Conservation (phyloP, 768 basidiomycete species). For the Suillus ampliporus region DNA sequence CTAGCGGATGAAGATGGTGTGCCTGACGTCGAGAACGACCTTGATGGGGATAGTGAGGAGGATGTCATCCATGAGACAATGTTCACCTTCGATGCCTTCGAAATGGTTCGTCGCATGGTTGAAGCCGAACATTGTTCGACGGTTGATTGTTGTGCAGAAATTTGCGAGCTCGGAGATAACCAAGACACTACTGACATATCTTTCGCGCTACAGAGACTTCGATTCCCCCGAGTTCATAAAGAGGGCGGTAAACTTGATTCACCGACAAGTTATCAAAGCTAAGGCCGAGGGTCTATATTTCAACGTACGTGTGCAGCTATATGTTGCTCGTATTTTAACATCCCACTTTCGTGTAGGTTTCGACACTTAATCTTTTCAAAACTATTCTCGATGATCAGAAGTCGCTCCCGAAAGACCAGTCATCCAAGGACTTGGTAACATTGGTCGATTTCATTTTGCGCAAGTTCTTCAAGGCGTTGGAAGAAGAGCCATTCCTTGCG, state of each 20-base stretch:
- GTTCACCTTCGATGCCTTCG: conserved; percentile 92
- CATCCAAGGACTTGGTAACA: conserved; percentile 81
- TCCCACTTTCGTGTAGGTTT: conserved; percentile 62
- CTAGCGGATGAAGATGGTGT: conserved; percentile 63
- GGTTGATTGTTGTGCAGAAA: conserved; percentile 57
- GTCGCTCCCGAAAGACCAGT: conserved; percentile 76
- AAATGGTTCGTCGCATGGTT: conserved; percentile 63
- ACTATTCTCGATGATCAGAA: conserved; percentile 81
- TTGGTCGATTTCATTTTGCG: conserved; percentile 88
- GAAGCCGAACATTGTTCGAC: conserved; percentile 23
- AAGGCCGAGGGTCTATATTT: conserved; percentile 97
- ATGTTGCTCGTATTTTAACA: not conserved
- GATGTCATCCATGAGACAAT: conserved; percentile 80
- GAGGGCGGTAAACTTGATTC: conserved; percentile 85
- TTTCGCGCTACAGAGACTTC: conserved; percentile 86
- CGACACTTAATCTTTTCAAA: conserved; percentile 88
- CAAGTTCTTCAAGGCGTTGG: conserved; percentile 92
- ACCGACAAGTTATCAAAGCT: conserved; percentile 87
- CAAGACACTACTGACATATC: conserved; percentile 81
- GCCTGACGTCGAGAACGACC: conserved; percentile 69
- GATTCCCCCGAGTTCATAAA: conserved; percentile 79
- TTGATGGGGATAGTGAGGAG: conserved; percentile 56
- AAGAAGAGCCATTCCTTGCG: conserved; percentile 83
- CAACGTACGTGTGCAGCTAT: conserved; percentile 61
- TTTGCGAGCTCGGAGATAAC: conserved; percentile 89